A percentile compares a stretch with the other conserved stretches of the same genome.
phyloP scores from a whole-genome alignment of 2,329 filamentous ascomycete genomes.

The Sarocladium brachiariae region DNA sequence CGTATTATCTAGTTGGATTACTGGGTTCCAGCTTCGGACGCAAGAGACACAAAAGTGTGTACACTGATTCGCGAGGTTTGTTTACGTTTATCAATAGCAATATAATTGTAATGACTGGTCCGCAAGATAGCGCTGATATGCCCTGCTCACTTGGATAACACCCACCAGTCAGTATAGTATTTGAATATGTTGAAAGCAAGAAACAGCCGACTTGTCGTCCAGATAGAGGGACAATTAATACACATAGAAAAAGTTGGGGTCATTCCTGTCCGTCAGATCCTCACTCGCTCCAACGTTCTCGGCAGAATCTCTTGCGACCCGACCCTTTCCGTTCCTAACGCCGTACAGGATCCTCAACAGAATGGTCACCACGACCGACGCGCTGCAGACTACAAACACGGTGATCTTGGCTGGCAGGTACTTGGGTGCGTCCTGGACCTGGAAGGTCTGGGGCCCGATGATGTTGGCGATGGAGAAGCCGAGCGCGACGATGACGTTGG shows the following conservation, averaged over 20 bases:
- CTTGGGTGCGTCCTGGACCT: constrained; percentile 34
- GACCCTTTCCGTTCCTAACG: constrained; percentile 10
- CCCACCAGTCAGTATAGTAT: no score
- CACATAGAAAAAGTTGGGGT: constrained; percentile 13
- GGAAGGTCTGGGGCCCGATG: constrained; percentile 37
- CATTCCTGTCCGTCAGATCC: constrained; percentile 12
- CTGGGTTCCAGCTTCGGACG: no score
- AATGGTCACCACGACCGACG: constrained; percentile 18
- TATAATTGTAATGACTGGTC: no score
- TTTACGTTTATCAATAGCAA: no score
- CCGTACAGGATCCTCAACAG: constrained; percentile 14
- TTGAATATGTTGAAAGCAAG: no score
- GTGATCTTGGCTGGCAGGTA: constrained; percentile 46
- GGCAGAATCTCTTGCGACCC: not conserved
- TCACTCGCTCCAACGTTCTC: not conserved
- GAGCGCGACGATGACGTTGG: constrained; percentile 36
- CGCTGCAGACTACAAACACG: constrained; percentile 36
- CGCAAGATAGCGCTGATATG: no score
- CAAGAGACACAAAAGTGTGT: no score
- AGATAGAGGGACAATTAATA: no score
- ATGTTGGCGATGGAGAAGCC: constrained; percentile 39
- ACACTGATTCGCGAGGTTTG: no score
- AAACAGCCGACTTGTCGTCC: no score
- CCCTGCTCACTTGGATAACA: no score
- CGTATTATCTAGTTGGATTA: no score